Conservation (phyloP, 441 rosid genomes). For the Adansonia grandidieri region DNA sequence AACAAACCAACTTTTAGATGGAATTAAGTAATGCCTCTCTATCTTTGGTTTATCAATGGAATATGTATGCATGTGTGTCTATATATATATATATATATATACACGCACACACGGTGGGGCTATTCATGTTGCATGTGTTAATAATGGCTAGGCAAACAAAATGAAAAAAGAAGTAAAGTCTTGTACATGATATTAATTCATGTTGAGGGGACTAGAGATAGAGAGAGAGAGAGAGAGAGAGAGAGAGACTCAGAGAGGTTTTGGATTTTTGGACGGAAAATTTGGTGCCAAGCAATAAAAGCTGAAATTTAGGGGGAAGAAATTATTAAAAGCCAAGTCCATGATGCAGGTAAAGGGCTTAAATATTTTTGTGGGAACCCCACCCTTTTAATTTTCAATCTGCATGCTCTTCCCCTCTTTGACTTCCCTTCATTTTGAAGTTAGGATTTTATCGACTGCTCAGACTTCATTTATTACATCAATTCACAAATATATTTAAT, state of each 20-base stretch:
- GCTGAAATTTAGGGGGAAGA: background rate
- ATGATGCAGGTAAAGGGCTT: conserved; percentile 4
- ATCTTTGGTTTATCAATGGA: no score
- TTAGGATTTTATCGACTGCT: background rate
- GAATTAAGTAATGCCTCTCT: no score
- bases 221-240: background rate
- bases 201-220: background rate
- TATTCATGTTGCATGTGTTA: no score
- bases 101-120: no score
- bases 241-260: background rate
- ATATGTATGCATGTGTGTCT: no score
- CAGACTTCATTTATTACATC: conserved; percentile 17
- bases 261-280: background rate
- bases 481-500: background rate
- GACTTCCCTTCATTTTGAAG: conserved; percentile 12
- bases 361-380: background rate
- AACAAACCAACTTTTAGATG: no score
- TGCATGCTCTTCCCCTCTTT: background rate
- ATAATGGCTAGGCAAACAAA: no score
- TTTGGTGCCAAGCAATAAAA: conserved; percentile 15
- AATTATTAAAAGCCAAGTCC: background rate
- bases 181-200: no score
- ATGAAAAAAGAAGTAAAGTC: no score
- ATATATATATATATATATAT: no score
- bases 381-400: background rate